Evolutionary conservation across 1,284 basidiomycete species (phyloP).

Genomic region (Ceratobasidium sp.): DNA sequence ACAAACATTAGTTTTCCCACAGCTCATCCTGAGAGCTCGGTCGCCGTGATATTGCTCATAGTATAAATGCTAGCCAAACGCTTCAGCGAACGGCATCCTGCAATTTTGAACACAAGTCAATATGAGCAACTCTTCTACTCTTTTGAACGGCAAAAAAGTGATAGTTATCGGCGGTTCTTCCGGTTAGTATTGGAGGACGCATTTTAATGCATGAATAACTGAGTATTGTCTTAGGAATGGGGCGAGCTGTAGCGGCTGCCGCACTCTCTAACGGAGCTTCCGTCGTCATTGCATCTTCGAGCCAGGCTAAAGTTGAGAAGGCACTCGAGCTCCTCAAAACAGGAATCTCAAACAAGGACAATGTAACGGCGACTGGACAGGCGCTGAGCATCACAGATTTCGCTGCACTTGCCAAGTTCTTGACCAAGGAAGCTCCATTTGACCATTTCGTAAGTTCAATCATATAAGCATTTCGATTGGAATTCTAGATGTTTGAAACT

Average conservation of each 20-base stretch:
- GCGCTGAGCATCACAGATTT: background rate
- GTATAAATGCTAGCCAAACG: too few species aligned
- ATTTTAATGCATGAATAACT: background rate
- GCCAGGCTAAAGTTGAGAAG: slow-evolving; percentile 5
- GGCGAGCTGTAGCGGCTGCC: slow-evolving; percentile 14
- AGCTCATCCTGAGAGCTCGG: too few species aligned
- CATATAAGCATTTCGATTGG: too few species aligned
- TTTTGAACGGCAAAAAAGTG: slow-evolving; percentile 1
- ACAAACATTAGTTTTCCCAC: background rate
- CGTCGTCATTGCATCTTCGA: slow-evolving; percentile 28
- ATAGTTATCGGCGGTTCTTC: slow-evolving; percentile 9
- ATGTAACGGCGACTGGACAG: background rate
- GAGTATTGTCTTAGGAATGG: slow-evolving; percentile 7
- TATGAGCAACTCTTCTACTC: background rate
- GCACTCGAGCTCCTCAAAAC: slow-evolving; percentile 5
- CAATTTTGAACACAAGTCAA: too few species aligned
- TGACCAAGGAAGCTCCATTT: slow-evolving; percentile 5
- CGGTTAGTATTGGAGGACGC: background rate
- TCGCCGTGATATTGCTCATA: too few species aligned
- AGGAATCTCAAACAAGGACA: background rate
- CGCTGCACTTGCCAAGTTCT: background rate
- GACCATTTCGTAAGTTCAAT: slow-evolving; percentile 10
- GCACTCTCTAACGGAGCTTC: slow-evolving; percentile 23
- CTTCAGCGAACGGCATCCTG: too few species aligned
- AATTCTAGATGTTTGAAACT: background rate